A percentile compares a stretch with the other conserved stretches of the same genome.
Evolutionary conservation across 2,329 filamentous ascomycete species (phyloP).

Genomic region (Fonsecaea pedrosoi): DNA sequence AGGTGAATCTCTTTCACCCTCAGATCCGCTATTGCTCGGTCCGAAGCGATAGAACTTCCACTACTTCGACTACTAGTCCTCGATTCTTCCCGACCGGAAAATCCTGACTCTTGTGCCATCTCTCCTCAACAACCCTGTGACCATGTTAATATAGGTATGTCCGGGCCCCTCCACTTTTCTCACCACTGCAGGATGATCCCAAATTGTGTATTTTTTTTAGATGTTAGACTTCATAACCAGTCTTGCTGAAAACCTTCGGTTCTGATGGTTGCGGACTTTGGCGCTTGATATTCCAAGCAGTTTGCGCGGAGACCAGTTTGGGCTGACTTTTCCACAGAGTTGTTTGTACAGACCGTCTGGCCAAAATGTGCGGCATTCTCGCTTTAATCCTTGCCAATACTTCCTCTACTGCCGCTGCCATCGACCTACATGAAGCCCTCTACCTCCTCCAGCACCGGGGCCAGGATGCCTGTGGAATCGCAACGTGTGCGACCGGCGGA

Average conservation of each 20-base stretch:
- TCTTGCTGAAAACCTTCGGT: conserved; percentile 36
- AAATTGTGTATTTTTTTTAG: conserved; percentile 48
- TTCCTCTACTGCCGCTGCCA: conserved; percentile 59
- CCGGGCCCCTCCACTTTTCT: too few relatives aligned
- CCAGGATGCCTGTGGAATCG: conserved; percentile 88
- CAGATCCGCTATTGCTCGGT: conserved; percentile 22
- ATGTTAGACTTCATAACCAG: conserved; percentile 58
- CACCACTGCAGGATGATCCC: conserved; percentile 49
- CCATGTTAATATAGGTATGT: conserved; percentile 27
- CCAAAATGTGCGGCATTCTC: conserved; percentile 68
- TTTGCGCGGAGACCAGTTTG: neutral
- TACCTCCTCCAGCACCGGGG: conserved; percentile 77
- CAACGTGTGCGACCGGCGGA: conserved; percentile 75
- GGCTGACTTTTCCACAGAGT: conserved; percentile 19
- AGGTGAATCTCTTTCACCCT: conserved; percentile 2
- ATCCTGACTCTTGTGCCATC: conserved; percentile 11
- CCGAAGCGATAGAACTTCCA: conserved; percentile 15
- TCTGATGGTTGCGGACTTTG: conserved; percentile 28
- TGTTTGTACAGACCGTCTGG: conserved; percentile 26
- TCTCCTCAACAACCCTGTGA: neutral
- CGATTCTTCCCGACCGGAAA: conserved; percentile 15
- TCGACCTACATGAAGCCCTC: conserved; percentile 73
- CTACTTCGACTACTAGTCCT: conserved; percentile 10
- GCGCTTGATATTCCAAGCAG: neutral
- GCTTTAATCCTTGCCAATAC: conserved; percentile 66